phyloP scores from a whole-genome alignment of 306 rosid species.

The Cicer yamashitae region DNA sequence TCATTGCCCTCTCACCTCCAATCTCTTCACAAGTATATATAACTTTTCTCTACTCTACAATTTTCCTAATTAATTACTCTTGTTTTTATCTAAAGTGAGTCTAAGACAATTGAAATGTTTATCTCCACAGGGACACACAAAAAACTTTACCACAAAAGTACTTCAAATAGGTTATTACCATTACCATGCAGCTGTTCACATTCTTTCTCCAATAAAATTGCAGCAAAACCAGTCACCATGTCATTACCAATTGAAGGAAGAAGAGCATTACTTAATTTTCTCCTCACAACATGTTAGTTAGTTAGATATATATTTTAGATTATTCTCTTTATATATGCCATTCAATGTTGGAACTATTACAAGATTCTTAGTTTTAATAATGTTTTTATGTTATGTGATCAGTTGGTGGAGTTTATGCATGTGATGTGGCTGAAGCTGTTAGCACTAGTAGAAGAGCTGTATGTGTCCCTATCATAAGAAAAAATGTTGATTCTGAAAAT shows the following conservation, averaged over 20 bases:
- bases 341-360: not conserved
- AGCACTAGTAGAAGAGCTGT: constrained; percentile 67
- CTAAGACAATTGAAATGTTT: constrained; percentile 35
- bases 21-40: constrained; percentile 53
- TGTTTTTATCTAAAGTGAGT: constrained; percentile 33
- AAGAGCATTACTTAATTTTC: constrained; percentile 67
- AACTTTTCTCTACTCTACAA: constrained; percentile 44
- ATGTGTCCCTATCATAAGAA: constrained; percentile 31
- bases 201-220: constrained; percentile 48
- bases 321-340: constrained; percentile 7
- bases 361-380: not conserved
- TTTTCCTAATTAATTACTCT: constrained; percentile 29
- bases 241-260: constrained; percentile 69
- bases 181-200: constrained; percentile 62
- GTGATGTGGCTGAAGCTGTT: constrained; percentile 60
- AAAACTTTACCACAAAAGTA: constrained; percentile 46
- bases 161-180: constrained; percentile 44
- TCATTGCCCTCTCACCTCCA: constrained; percentile 54
- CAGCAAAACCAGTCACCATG: constrained; percentile 45
- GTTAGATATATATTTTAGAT: constrained; percentile 43
- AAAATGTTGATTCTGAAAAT: constrained; percentile 6
- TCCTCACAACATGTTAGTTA: constrained; percentile 73
- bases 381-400: constrained; percentile 29
- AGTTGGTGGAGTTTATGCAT: constrained; percentile 54
- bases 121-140: constrained; percentile 66